phyloP scores from a whole-genome alignment of 1,284 basidiomycete species.

The Phellopilus nigrolimitatus region DNA sequence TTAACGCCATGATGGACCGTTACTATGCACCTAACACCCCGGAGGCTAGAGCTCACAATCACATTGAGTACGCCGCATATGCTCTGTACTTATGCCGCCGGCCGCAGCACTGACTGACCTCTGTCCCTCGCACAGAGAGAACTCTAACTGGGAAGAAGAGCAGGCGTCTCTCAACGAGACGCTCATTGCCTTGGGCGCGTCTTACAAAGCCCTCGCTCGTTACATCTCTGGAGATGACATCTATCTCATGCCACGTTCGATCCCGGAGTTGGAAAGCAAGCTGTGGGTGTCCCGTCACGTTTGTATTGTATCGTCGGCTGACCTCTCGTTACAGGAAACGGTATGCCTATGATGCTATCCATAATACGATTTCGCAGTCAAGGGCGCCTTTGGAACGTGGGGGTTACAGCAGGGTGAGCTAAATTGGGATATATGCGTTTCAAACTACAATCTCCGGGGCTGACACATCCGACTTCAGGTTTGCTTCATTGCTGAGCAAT shows the following conservation, averaged over 20 bases:
- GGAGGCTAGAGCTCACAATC: conserved; percentile 66
- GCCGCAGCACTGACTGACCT: conserved; percentile 12
- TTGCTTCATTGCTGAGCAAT: conserved; percentile 63
- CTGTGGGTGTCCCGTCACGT: conserved; percentile 45
- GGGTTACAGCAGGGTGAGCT: conserved; percentile 68
- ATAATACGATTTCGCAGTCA: conserved; percentile 69
- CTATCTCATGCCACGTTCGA: conserved; percentile 60
- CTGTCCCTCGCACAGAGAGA: conserved; percentile 44
- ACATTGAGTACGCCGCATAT: conserved; percentile 58
- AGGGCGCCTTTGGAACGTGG: conserved; percentile 59
- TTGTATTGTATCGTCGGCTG: conserved; percentile 5
- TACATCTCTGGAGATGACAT: conserved; percentile 48
- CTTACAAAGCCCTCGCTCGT: conserved; percentile 39
- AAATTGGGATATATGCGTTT: not conserved
- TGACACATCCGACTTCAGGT: conserved; percentile 37
- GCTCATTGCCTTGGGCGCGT: conserved; percentile 59
- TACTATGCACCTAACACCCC: conserved; percentile 68
- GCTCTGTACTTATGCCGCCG: conserved; percentile 11
- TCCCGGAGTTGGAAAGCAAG: conserved; percentile 62
- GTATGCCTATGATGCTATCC: conserved; percentile 73
- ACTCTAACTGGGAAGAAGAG: conserved; percentile 62
- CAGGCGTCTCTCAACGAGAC: conserved; percentile 44
- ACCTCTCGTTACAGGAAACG: conserved; percentile 42
- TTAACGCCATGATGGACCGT: conserved; percentile 48
- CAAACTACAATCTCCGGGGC: not conserved